A percentile compares a stretch with the other conserved stretches of the same genome.
phyloP scores from a whole-genome alignment of 2,329 filamentous ascomycete genomes.

The Aciculosporium take region DNA sequence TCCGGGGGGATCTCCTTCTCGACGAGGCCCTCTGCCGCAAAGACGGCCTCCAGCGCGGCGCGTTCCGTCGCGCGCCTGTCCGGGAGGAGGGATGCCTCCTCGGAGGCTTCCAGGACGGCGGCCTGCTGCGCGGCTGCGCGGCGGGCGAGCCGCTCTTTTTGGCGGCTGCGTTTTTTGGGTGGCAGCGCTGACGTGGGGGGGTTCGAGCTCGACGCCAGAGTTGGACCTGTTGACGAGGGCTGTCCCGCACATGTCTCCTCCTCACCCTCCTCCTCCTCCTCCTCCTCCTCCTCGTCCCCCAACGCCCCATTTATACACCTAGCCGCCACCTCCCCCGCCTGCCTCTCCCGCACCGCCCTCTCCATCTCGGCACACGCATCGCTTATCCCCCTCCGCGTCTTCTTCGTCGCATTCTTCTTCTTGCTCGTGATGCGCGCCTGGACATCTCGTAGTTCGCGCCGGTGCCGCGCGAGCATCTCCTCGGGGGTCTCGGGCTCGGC shows the following conservation, averaged over 20 bases:
- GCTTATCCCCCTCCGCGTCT: conserved; percentile 60
- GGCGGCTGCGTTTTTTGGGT: conserved; percentile 68
- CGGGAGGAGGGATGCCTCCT: conserved; percentile 61
- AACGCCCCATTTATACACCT: no score
- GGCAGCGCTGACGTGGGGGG: not conserved
- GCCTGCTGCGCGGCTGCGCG: conserved; percentile 75
- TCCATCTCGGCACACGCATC: conserved; percentile 63
- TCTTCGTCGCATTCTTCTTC: conserved; percentile 93
- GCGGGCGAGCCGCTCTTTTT: conserved; percentile 80
- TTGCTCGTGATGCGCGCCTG: conserved; percentile 79
- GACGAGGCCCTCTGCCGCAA: conserved; percentile 47
- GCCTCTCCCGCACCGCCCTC: conserved; percentile 48
- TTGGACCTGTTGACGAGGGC: no score
- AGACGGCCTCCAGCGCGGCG: conserved; percentile 52
- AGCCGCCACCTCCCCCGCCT: conserved; percentile 43
- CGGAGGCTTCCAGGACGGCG: conserved; percentile 49
- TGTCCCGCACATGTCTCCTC: no score
- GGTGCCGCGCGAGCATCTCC: conserved; percentile 63
- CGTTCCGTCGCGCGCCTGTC: conserved; percentile 59
- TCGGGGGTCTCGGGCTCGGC: conserved; percentile 45
- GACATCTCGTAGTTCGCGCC: conserved; percentile 78
- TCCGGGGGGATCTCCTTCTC: conserved; percentile 78
- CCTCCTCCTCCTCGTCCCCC: conserved; percentile 18
- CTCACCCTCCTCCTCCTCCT: not conserved
- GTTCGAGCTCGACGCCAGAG: no score